Conservation (phyloP, 2,329 filamentous ascomycete genomes). For the Aureobasidium sp. region DNA sequence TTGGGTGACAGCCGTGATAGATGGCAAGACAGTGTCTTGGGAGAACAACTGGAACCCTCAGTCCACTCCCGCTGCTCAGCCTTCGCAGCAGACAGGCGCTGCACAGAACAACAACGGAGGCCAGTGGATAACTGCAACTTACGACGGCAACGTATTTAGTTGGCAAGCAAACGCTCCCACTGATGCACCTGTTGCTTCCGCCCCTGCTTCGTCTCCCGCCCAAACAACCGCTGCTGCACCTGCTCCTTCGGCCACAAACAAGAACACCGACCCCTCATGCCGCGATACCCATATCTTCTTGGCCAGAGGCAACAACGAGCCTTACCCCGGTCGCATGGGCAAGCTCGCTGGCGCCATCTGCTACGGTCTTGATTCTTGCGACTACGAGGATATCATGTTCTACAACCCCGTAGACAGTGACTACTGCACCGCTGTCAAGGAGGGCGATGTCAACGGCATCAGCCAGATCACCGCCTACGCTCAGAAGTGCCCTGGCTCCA, state of each 20-base stretch:
- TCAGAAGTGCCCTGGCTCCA: constrained; percentile 21
- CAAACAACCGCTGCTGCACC: not conserved
- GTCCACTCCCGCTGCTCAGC: not conserved
- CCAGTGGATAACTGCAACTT: not conserved
- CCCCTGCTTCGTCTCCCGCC: not conserved
- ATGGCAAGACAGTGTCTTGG: not conserved
- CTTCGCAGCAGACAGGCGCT: not conserved
- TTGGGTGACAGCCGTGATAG: not conserved
- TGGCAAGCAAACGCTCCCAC: not conserved
- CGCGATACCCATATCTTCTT: constrained; percentile 22
- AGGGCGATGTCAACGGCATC: constrained; percentile 25
- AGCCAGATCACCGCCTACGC: constrained; percentile 7
- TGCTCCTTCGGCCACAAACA: constrained; percentile 14
- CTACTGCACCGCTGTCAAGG: constrained; percentile 34
- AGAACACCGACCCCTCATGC: constrained; percentile 19
- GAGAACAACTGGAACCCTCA: constrained; percentile 12
- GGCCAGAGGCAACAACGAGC: constrained; percentile 22
- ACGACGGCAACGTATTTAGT: not conserved
- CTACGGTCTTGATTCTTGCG: constrained; percentile 19
- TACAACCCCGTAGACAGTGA: constrained; percentile 20
- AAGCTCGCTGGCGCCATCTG: constrained; percentile 21
- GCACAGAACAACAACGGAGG: not conserved
- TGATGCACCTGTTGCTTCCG: constrained; percentile 9
- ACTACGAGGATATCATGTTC: constrained; percentile 22
- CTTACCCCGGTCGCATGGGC: constrained; percentile 19